A percentile compares a stretch with the other conserved stretches of the same genome.
Evolutionary conservation across 345 rosid genomes (phyloP).

Genomic region (Salix viminalis): DNA sequence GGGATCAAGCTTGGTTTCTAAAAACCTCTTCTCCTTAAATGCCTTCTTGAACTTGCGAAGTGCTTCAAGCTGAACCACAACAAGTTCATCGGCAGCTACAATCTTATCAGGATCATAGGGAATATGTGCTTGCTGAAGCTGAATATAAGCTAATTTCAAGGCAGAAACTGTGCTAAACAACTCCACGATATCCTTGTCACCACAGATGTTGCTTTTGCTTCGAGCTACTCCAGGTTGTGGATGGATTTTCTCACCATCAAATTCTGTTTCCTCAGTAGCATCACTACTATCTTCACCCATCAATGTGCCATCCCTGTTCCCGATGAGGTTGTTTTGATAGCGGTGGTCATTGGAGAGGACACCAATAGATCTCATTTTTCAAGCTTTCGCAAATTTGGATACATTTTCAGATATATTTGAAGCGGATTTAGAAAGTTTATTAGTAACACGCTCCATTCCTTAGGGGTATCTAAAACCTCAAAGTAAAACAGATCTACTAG

Average conservation of each 20-base stretch:
- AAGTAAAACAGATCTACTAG: conserved; percentile 4
- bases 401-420: conserved; percentile 45
- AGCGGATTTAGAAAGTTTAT: conserved; percentile 37
- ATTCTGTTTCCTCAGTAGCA: conserved; percentile 26
- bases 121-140: conserved; percentile 56
- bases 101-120: conserved; percentile 57
- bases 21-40: conserved; percentile 23
- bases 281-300: conserved; percentile 28
- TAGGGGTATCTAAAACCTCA: background rate
- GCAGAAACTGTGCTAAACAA: conserved; percentile 46
- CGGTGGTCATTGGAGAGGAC: conserved; percentile 33
- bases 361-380: conserved; percentile 58
- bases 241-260: conserved; percentile 26
- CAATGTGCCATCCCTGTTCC: conserved; percentile 4
- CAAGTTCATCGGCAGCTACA: conserved; percentile 45
- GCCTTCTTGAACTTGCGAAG: conserved; percentile 36
- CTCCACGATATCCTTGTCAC: conserved; percentile 30
- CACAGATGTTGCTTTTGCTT: conserved; percentile 15
- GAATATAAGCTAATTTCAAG: conserved; percentile 47
- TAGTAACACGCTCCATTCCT: conserved; percentile 40
- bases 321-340: background rate
- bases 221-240: conserved; percentile 24
- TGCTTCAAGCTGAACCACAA: conserved; percentile 45
- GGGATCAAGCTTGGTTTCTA: conserved; percentile 21
- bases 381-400: conserved; percentile 53